phyloP scores from a whole-genome alignment of 108 stramenopile genomes.

The Epithemia pelagica region DNA sequence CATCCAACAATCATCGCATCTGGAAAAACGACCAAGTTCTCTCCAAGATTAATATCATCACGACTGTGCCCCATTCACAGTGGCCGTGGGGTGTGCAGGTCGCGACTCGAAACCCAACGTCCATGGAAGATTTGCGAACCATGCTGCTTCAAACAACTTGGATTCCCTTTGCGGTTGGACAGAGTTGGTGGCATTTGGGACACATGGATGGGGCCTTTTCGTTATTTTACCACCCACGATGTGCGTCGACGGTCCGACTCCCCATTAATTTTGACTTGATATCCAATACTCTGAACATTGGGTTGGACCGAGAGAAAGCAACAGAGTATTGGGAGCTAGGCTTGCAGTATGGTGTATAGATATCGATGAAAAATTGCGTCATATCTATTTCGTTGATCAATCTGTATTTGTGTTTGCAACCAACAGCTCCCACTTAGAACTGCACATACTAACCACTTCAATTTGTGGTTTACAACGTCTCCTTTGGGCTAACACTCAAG shows the following conservation, averaged over 20 bases:
- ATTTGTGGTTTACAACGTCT: too few species aligned
- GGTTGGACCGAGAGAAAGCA: background rate
- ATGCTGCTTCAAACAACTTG: conserved; percentile 42
- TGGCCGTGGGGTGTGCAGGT: background rate
- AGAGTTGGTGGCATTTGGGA: background rate
- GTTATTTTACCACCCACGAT: background rate
- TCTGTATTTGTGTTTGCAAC: too few species aligned
- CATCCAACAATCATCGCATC: background rate
- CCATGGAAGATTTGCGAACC: conserved; percentile 9
- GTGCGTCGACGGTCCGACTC: background rate
- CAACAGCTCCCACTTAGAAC: too few species aligned
- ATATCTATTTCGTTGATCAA: too few species aligned
- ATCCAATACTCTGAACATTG: background rate
- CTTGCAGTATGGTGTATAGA: conserved; percentile 1
- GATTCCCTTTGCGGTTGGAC: conserved; percentile 19
- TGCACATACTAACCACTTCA: too few species aligned
- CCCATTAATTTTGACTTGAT: background rate
- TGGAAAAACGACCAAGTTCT: background rate
- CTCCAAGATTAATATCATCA: background rate
- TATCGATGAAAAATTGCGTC: too few species aligned
- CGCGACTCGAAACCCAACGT: background rate
- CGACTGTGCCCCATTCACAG: background rate
- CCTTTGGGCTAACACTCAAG: too few species aligned
- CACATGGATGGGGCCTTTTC: conserved; percentile 20
- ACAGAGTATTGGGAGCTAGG: background rate